phyloP scores from a whole-genome alignment of 306 rosid species.

The Glycyrrhiza uralensis region DNA sequence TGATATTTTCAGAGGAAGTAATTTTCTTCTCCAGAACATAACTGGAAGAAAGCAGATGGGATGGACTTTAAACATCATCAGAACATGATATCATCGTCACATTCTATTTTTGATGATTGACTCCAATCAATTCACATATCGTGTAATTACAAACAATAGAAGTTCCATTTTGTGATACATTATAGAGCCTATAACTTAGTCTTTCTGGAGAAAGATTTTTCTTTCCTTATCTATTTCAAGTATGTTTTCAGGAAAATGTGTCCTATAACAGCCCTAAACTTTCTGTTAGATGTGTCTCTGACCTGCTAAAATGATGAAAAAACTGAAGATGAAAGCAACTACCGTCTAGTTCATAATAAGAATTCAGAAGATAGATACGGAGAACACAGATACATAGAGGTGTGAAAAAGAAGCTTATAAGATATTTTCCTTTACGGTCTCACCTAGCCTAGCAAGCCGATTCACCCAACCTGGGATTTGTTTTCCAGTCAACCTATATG shows the following conservation, averaged over 20 bases:
- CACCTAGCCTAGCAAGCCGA: conserved; percentile 95
- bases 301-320: not conserved
- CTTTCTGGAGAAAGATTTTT: not conserved
- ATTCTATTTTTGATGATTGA: not conserved
- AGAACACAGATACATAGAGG: not conserved
- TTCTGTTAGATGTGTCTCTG: not conserved
- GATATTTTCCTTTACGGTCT: conserved; percentile 3
- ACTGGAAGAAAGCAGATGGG: not conserved
- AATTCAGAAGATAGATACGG: not conserved
- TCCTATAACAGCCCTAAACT: conserved; percentile 11
- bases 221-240: not conserved
- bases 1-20: not conserved
- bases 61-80: not conserved
- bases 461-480: conserved; percentile 93
- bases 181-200: not conserved
- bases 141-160: not conserved
- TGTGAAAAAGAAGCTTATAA: conserved; percentile 1
- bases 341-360: not conserved
- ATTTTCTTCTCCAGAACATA: not conserved
- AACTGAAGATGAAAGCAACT: not conserved
- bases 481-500: conserved; percentile 63
- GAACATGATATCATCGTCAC: not conserved
- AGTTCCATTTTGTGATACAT: not conserved
- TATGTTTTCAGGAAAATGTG: not conserved
- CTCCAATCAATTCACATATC: not conserved